Conservation (phyloP, 441 rosid genomes). For the Erysimum pusillum region DNA sequence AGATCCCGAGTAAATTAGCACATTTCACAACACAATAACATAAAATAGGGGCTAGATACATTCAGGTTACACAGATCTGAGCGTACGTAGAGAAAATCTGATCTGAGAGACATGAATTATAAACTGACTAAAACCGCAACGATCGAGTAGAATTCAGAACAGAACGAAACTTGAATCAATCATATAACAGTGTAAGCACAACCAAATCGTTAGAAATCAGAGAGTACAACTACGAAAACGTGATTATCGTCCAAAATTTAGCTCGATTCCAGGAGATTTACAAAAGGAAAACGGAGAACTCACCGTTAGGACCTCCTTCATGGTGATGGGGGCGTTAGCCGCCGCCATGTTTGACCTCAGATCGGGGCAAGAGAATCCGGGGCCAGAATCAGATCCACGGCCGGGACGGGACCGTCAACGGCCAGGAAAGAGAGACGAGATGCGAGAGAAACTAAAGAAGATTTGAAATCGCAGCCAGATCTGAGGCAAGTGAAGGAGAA, state of each 20-base stretch:
- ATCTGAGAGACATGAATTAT: conserved; percentile 40
- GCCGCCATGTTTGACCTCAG: conserved; percentile 70
- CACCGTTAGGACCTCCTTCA: conserved; percentile 74
- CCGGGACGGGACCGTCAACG: conserved; percentile 54
- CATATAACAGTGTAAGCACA: conserved; percentile 5
- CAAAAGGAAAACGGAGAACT: conserved; percentile 34
- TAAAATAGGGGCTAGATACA: neutral
- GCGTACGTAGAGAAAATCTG: conserved; percentile 14
- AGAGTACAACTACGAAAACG: conserved; percentile 18
- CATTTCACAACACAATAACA: conserved; percentile 26
- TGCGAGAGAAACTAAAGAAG: conserved; percentile 36
- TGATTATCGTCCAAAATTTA: conserved; percentile 31
- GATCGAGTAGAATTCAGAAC: conserved; percentile 27
- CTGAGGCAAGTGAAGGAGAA: conserved; percentile 57
- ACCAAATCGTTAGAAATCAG: conserved; percentile 11
- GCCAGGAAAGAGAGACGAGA: conserved; percentile 36
- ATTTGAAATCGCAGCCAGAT: conserved; percentile 65
- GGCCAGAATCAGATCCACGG: conserved; percentile 61
- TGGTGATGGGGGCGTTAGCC: conserved; percentile 71
- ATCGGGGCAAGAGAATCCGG: conserved; percentile 52
- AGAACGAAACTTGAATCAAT: conserved; percentile 24
- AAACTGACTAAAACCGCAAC: conserved; percentile 18
- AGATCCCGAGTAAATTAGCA: conserved; percentile 39
- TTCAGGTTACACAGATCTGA: conserved; percentile 48
- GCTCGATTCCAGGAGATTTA: conserved; percentile 34